Evolutionary conservation across 768 basidiomycete genomes (phyloP).

Genomic region (Boletus bicolor): DNA sequence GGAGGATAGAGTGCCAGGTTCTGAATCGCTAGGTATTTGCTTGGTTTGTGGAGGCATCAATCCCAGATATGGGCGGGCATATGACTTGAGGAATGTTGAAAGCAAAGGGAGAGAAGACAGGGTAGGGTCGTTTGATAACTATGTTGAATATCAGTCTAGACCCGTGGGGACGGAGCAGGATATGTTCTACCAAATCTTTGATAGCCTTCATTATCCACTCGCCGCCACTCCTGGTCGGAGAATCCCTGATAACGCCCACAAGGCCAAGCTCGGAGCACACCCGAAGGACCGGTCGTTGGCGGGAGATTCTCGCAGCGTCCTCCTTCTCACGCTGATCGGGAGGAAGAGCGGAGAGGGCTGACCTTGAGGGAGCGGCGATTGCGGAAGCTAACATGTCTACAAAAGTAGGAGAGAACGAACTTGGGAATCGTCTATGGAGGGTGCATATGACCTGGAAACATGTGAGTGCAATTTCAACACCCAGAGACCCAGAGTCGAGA

Average conservation of each 20-base stretch:
- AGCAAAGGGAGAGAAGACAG: constrained; percentile 87
- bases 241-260: constrained; percentile 78
- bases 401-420: constrained; percentile 72
- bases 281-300: constrained; percentile 82
- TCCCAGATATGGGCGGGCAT: constrained; percentile 85
- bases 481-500: neutral
- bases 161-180: constrained; percentile 6
- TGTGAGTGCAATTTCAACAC: neutral
- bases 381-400: constrained; percentile 55
- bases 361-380: constrained; percentile 57
- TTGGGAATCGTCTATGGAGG: constrained; percentile 83
- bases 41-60: constrained; percentile 54
- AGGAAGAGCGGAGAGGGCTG: constrained; percentile 52
- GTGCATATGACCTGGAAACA: constrained; percentile 73
- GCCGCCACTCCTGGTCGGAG: constrained; percentile 65
- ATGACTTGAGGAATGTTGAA: constrained; percentile 91
- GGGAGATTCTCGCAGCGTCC: constrained; percentile 69
- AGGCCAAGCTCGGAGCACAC: constrained; percentile 89
- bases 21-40: constrained; percentile 54
- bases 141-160: constrained; percentile 14
- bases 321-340: constrained; percentile 92
- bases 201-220: constrained; percentile 88
- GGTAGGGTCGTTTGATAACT: constrained; percentile 87
- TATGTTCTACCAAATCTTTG: constrained; percentile 71
- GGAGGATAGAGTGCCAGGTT: constrained; percentile 54